Conservation (phyloP, 768 basidiomycete genomes). For the Gautieria morchelliformis region DNA sequence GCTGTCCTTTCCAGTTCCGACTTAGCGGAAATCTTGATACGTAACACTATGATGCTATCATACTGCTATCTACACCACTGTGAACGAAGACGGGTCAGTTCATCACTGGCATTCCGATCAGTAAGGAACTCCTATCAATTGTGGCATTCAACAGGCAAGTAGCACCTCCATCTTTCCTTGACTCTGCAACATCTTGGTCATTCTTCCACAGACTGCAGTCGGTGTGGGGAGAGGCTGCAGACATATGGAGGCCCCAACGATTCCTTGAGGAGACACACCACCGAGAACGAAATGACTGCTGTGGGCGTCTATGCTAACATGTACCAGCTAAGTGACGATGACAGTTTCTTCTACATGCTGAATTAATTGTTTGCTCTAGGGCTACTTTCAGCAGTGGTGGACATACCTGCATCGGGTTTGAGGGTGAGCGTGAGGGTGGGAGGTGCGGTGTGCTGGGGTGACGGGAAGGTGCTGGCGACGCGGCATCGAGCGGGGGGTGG, state of each 20-base stretch:
- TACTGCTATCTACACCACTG: conserved; percentile 49
- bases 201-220: conserved; percentile 17
- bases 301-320: conserved; percentile 6
- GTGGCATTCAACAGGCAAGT: conserved; percentile 44
- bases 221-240: conserved; percentile 23
- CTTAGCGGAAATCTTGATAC: too few species aligned
- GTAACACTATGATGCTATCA: conserved; percentile 45
- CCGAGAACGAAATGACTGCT: conserved; percentile 11
- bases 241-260: conserved; percentile 20
- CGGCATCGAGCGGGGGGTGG: too few species aligned
- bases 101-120: conserved; percentile 37
- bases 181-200: background rate
- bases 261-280: conserved; percentile 13
- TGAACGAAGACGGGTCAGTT: conserved; percentile 25
- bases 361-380: too few species aligned
- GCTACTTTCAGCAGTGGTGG: too few species aligned
- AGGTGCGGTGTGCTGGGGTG: too few species aligned
- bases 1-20: too few species aligned
- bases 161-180: too few species aligned
- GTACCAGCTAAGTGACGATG: background rate
- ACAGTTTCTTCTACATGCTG: background rate
- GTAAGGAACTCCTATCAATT: conserved; percentile 44
- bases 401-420: conserved; percentile 10
- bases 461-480: too few species aligned
- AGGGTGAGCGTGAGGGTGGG: too few species aligned